Percentiles rank a stretch among this genome's conserved stretches.
phyloP scores from a whole-genome alignment of 2,329 filamentous ascomycete genomes.

The Clonostachys solani region DNA sequence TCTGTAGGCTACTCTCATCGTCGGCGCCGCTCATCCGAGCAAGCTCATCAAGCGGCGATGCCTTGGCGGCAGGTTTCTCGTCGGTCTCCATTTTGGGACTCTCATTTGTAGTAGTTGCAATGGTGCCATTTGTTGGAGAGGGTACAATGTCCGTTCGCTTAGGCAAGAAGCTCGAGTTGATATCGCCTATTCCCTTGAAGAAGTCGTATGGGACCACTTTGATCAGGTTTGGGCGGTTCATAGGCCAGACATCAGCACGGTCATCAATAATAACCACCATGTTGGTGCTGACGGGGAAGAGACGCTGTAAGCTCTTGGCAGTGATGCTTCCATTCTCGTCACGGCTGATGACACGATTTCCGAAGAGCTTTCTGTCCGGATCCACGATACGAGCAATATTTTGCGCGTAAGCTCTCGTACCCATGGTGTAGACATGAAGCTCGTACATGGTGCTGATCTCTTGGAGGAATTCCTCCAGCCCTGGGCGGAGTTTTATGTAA shows the following conservation, averaged over 20 bases:
- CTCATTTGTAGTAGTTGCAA: slow-evolving; percentile 1
- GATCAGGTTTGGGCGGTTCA: slow-evolving; percentile 87
- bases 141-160: slow-evolving; percentile 60
- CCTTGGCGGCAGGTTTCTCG: slow-evolving; percentile 13
- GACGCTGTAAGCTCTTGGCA: slow-evolving; percentile 80
- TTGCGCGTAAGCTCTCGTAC: slow-evolving; percentile 90
- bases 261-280: slow-evolving; percentile 99
- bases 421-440: slow-evolving; percentile 98
- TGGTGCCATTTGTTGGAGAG: slow-evolving; percentile 5
- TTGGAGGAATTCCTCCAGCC: slow-evolving; percentile 75
- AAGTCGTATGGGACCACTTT: slow-evolving; percentile 96
- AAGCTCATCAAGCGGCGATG: slow-evolving; percentile 63
- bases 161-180: slow-evolving; percentile 95
- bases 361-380: slow-evolving; percentile 83
- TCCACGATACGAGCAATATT: slow-evolving; percentile 92
- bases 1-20: slow-evolving; percentile 62
- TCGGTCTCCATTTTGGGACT: not conserved
- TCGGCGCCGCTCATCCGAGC: slow-evolving; percentile 72
- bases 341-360: slow-evolving; percentile 89
- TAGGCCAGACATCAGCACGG: slow-evolving; percentile 89
- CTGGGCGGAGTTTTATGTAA: slow-evolving; percentile 96
- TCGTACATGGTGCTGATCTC: slow-evolving; percentile 80
- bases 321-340: slow-evolving; percentile 95
- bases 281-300: slow-evolving; percentile 95
- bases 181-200: slow-evolving; percentile 96